These are phyloP conservation scores for Pezizomycotina sp. DNA, from an alignment of 2,329 filamentous ascomycete species.

Conservation along the genomic window DNA sequence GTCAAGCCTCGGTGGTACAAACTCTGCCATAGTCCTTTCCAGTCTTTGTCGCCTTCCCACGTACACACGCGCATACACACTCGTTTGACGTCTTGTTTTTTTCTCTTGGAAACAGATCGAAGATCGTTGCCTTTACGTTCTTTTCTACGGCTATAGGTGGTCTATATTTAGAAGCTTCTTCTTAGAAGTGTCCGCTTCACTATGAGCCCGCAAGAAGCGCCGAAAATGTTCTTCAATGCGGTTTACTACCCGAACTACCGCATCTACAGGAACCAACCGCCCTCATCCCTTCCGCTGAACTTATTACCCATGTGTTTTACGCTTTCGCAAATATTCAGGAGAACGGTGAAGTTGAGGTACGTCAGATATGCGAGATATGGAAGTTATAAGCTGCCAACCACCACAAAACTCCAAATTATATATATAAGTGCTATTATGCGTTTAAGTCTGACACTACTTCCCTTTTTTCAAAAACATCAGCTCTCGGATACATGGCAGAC, in stretches of 20 bases:
- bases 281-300: conserved; percentile 55
- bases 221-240: no score
- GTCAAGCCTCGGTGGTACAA: no score
- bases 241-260: conserved; percentile 73
- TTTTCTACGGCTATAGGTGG: no score
- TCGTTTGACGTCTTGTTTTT: no score
- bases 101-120: no score
- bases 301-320: conserved; percentile 73
- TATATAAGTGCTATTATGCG: conserved; percentile 9
- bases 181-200: no score
- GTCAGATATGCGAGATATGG: conserved; percentile 26
- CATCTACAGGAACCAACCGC: conserved; percentile 56
- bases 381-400: conserved; percentile 1
- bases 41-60: no score
- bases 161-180: no score
- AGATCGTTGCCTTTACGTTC: no score
- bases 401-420: conserved; percentile 3
- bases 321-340: conserved; percentile 59
- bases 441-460: conserved; percentile 8
- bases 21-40: no score
- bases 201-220: no score
- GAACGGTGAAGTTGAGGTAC: conserved; percentile 60
- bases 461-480: conserved; percentile 31
- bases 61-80: no score
- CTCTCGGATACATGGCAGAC: conserved; percentile 65